Evolutionary conservation across 73 alveolate genomes (phyloP).

Genomic region (Stentor roeselii): DNA sequence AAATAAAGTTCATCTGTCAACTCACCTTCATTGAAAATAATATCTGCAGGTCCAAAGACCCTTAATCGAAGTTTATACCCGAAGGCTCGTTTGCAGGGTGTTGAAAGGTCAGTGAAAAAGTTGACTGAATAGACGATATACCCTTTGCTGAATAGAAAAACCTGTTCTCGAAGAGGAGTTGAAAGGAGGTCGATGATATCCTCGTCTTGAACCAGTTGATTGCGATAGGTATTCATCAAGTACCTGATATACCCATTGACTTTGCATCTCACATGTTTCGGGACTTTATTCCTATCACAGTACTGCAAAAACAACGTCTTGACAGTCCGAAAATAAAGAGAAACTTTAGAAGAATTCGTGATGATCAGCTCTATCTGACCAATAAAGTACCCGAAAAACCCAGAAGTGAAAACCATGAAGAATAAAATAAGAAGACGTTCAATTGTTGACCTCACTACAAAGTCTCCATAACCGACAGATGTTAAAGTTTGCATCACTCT

Average conservation of each 20-base stretch:
- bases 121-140: neutral
- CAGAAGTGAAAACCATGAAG: neutral
- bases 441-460: neutral
- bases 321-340: neutral
- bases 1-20: neutral
- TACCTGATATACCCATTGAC: neutral
- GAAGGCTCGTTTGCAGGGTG: neutral
- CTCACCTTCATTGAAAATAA: neutral
- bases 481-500: neutral
- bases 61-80: neutral
- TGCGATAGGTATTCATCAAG: neutral
- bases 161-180: neutral
- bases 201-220: neutral
- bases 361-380: neutral
- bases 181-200: neutral
- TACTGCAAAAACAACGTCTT: neutral
- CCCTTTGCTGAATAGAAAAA: neutral
- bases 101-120: neutral
- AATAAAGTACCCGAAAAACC: neutral
- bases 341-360: neutral
- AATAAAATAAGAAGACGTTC: neutral
- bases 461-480: neutral
- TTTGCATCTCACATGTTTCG: neutral
- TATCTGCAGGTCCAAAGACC: neutral
- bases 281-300: neutral